Evolutionary conservation across 73 alveolate species (phyloP).

Genomic region (Tetrahymena thermophila): DNA sequence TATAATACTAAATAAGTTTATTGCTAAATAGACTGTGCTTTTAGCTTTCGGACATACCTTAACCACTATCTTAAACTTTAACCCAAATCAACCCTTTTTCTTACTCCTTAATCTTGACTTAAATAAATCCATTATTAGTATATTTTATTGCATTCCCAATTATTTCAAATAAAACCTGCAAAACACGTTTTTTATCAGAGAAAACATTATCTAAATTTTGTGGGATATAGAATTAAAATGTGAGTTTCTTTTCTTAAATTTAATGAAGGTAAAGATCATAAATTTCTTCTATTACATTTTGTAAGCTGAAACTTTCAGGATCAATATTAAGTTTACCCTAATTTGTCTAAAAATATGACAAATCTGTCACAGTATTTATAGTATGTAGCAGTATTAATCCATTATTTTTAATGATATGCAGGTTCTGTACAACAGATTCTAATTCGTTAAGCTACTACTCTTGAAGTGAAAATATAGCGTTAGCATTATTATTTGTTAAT

Average conservation of each 20-base stretch:
- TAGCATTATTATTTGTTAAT: neutral
- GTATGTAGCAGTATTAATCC: neutral
- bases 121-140: neutral
- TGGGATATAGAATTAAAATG: neutral
- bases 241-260: neutral
- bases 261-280: neutral
- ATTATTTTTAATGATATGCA: neutral
- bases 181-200: neutral
- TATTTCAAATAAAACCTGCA: neutral
- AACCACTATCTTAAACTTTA: neutral
- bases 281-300: neutral
- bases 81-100: neutral
- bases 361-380: neutral
- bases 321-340: neutral
- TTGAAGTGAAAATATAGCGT: neutral
- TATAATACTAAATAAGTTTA: neutral
- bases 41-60: neutral
- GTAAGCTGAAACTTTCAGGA: neutral
- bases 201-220: neutral
- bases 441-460: neutral
- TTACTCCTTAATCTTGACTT: neutral
- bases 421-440: neutral
- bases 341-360: neutral
- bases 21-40: neutral
- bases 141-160: neutral